Conservation (phyloP, 768 basidiomycete genomes). For the Leucocoprinus leucothites region DNA sequence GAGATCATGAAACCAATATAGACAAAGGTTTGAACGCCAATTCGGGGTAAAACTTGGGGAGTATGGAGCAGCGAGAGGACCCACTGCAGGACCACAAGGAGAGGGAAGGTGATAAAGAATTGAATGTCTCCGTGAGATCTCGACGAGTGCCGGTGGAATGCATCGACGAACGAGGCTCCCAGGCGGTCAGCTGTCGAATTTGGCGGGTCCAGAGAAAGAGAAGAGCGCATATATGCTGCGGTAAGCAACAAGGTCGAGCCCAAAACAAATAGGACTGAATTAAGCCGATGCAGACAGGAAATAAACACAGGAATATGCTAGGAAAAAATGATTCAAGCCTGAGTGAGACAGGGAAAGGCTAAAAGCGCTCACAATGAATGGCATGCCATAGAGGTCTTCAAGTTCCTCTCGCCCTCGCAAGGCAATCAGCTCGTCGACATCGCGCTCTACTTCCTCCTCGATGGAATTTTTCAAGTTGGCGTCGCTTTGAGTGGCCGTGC, state of each 20-base stretch:
- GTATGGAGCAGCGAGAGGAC: conserved; percentile 64
- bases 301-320: conserved; percentile 80
- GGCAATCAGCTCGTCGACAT: conserved; percentile 62
- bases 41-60: conserved; percentile 59
- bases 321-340: conserved; percentile 8
- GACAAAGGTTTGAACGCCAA: conserved; percentile 75
- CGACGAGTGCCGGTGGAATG: not conserved
- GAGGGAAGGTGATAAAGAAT: conserved; percentile 37
- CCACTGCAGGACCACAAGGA: conserved; percentile 47
- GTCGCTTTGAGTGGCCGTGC: not conserved
- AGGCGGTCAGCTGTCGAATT: not conserved
- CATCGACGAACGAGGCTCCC: too few species aligned
- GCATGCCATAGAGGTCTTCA: conserved; percentile 77
- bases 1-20: conserved; percentile 67
- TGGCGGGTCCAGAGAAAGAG: not conserved
- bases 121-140: conserved; percentile 25
- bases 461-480: conserved; percentile 14
- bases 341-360: not conserved
- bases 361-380: conserved; percentile 60
- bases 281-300: conserved; percentile 72
- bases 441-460: conserved; percentile 51
- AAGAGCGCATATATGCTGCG: conserved; percentile 56
- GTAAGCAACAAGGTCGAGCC: conserved; percentile 64
- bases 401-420: conserved; percentile 71
- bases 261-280: conserved; percentile 66